Conservation (phyloP, 805 yeast species). For the Kurtzmaniella cleridarum region DNA sequence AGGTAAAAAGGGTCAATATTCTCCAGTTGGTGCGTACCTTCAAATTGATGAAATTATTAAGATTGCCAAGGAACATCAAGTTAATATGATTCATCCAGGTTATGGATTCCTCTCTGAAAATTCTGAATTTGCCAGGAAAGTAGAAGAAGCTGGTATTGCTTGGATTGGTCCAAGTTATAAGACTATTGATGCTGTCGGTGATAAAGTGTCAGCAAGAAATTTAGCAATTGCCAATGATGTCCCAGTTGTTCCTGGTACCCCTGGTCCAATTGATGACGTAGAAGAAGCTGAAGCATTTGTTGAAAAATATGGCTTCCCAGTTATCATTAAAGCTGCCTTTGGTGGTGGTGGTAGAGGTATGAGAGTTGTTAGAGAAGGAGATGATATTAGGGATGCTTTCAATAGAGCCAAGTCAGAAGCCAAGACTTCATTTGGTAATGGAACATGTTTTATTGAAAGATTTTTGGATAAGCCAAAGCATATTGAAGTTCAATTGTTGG, state of each 20-base stretch:
- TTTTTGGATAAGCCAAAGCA: constrained; percentile 94
- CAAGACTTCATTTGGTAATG: constrained; percentile 92
- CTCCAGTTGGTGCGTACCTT: constrained; percentile 94
- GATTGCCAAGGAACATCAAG: constrained; percentile 53
- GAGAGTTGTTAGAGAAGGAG: constrained; percentile 98
- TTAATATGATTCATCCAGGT: constrained; percentile 37
- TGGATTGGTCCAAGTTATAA: constrained; percentile 93
- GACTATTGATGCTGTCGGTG: constrained; percentile 94
- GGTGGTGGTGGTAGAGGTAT: constrained; percentile 99
- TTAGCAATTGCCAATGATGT: constrained; percentile 78
- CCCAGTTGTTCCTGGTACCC: constrained; percentile 96
- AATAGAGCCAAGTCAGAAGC: constrained; percentile 93
- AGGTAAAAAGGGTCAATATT: constrained; percentile 81
- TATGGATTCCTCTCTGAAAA: constrained; percentile 78
- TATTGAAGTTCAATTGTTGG: constrained; percentile 93
- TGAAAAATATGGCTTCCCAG: constrained; percentile 84
- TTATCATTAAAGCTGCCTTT: constrained; percentile 95
- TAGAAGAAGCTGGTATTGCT: constrained; percentile 82
- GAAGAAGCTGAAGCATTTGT: constrained; percentile 80
- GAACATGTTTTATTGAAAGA: constrained; percentile 96
- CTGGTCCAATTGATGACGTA: constrained; percentile 84
- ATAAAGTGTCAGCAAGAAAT: constrained; percentile 89
- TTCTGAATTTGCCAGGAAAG: constrained; percentile 89
- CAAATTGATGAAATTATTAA: constrained; percentile 91
- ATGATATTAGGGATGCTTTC: constrained; percentile 86